These are phyloP conservation scores for Davidsoniella eucalypti DNA, from an alignment of 2,329 filamentous ascomycete species.

Conservation along the genomic window DNA sequence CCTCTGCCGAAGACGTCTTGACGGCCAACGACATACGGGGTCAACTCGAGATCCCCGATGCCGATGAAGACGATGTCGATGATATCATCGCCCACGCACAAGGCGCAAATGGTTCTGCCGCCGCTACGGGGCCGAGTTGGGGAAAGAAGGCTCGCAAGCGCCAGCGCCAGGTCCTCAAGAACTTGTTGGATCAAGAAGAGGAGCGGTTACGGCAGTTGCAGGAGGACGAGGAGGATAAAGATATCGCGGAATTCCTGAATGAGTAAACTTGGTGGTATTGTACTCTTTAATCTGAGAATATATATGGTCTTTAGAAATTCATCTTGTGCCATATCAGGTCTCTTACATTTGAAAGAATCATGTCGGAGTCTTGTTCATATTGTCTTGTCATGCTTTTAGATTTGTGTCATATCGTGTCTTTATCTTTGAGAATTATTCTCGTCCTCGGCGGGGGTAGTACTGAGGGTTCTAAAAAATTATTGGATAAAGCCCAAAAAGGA, in stretches of 20 bases:
- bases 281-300: too few species aligned
- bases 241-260: constrained; percentile 53
- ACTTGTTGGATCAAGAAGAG: constrained; percentile 47
- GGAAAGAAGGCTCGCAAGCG: constrained; percentile 15
- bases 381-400: too few species aligned
- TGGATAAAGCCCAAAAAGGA: too few species aligned
- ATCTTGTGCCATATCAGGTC: too few species aligned
- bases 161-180: constrained; percentile 37
- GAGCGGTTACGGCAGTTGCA: constrained; percentile 34
- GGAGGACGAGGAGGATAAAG: constrained; percentile 55
- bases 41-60: constrained; percentile 34
- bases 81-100: constrained; percentile 3
- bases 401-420: too few species aligned
- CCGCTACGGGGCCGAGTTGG: constrained; percentile 11
- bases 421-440: too few species aligned
- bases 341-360: too few species aligned
- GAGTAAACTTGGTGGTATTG: constrained; percentile 3
- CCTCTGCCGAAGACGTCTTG: constrained; percentile 38
- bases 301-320: too few species aligned
- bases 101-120: not conserved
- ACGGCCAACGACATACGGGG: constrained; percentile 49
- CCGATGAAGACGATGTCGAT: constrained; percentile 28
- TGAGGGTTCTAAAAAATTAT: too few species aligned
- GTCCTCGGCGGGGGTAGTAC: too few species aligned
- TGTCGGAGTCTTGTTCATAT: too few species aligned